Base-by-base conservation (phyloP, 306 rosid genomes). In the Cicer chorassanicum region DNA sequence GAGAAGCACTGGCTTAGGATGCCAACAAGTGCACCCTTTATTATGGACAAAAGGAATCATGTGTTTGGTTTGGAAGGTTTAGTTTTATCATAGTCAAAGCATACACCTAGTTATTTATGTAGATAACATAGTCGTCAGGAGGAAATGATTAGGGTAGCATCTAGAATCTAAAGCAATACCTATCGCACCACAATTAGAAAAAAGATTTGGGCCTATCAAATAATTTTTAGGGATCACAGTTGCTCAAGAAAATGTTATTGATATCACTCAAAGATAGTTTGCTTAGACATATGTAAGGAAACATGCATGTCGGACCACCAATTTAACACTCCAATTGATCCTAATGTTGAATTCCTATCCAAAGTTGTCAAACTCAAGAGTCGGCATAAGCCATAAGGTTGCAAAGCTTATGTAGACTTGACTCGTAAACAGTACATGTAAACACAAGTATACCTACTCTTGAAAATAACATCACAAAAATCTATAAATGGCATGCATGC, bases 11-110 rank as follows among this genome's bases (percentile, higher is more conserved):
- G 1, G 34, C 61, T 9, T 15, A 36, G 19, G 38, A 19, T 55
- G 66, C 29, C 43, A 16, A 41, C 66, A 44, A 57, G 4, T 36
- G 49, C 34, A 41, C 56, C 68, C 56, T 55, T 61, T 13, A 42
- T 21, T 24, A 24, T 24, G 34, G 34, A 24, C 34, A 24, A 24
- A 24, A 24, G 34, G 34, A 24, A 24, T 16, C 18, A 16, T 65
- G 44, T 57, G 60, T 65, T 57, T 10, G 9, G 49, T 18, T 12
- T 46, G 49, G 55, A 34, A 73, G 61, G 70, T 73, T 61, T 38
- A 60, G 43, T 36, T 29, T 19, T 46, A 73, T 59, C 69, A 34
- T 12, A 53, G 18, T 14, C 57, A 73, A 24, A 6, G 46, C 54
- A 71, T 7, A 60, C 6, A 59, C 48, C 40, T 44, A 59, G 34